Evolutionary conservation across 495 filamentous ascomycete genomes (phyloP), one percentile per base, ranked within the genome.

Genomic region (Talaromyces nanjingensis): DNA sequence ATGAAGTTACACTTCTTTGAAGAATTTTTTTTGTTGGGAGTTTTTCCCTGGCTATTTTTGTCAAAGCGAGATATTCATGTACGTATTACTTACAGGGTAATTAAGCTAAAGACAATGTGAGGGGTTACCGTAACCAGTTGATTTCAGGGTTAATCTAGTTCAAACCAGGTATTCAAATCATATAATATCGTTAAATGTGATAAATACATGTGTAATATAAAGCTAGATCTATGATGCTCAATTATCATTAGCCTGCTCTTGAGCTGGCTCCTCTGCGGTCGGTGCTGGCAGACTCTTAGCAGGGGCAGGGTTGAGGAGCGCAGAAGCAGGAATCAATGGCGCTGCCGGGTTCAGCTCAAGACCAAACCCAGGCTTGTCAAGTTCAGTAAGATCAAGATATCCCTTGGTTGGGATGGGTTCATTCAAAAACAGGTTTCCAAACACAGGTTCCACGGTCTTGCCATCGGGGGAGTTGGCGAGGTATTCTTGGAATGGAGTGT

Each of bases 401-500:
- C 92, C 92, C 58, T 92, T 85, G 9, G 78, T 84, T 1, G 92
- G 92, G 60, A 96, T 91, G 12, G 92, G 92, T 76, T 97, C 92
- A 74, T 97, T 92, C 37, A 90, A 64, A 74, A 96, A 97, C 57
- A 97, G 79, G 65, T 94, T 89, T 25, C 92, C 92, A 74, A 97
- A 97, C 12, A 97, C 92, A 2, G 92, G 92, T 66, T 90, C 76
- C 33, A 97, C 91, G 37, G 84, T 89, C 79, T 92, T 90, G 33
- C 92, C 92, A 66, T 96, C 92, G 0, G 92, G 81, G 0, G 90
- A 94, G 74, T 96, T 96, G 67, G 92, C 91, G 9, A 97, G 84
- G 67, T 97, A 96, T 75, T 97, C 92, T 74, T 96, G 91, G 81
- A 96, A 97, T 20, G 92, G 92, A 45, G 88, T 88, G 77, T 96